Percentiles rank a stretch among this genome's conserved stretches.
Conservation (phyloP, 176 grass and related monocot species). For the Themeda triandra region DNA sequence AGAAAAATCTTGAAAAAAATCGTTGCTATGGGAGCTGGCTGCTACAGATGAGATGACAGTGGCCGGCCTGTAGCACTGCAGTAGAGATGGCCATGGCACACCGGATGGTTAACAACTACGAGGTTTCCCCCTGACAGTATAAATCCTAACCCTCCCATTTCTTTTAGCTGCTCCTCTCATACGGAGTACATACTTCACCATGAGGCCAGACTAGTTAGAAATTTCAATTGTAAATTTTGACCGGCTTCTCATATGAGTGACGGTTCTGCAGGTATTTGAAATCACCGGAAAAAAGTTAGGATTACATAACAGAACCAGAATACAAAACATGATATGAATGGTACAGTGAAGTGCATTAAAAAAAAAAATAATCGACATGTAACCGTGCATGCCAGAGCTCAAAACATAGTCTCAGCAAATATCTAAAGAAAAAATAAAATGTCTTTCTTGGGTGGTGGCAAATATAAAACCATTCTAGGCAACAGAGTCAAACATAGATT, state of each 20-base stretch:
- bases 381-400: background rate
- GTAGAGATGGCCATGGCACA: background rate
- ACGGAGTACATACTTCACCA: background rate
- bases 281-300: slow-evolving; percentile 1
- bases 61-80: slow-evolving; percentile 4
- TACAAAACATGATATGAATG: background rate
- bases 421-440: background rate
- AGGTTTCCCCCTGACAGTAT: background rate
- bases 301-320: background rate
- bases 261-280: slow-evolving; percentile 65
- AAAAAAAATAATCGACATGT: background rate
- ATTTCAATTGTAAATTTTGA: slow-evolving; percentile 77
- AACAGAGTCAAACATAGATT: background rate
- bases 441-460: background rate
- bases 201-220: background rate
- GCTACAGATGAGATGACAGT: background rate
- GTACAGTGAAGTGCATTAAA: background rate
- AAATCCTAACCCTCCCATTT: background rate
- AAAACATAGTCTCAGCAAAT: background rate
- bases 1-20: slow-evolving; percentile 13
- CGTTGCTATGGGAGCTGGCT: background rate
- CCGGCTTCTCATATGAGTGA: slow-evolving; percentile 68
- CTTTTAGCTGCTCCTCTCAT: background rate
- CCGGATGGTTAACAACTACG: background rate
- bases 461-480: background rate